Base-by-base conservation (phyloP, 2,329 filamentous ascomycete genomes). In the Fusarium staphyleae region DNA sequence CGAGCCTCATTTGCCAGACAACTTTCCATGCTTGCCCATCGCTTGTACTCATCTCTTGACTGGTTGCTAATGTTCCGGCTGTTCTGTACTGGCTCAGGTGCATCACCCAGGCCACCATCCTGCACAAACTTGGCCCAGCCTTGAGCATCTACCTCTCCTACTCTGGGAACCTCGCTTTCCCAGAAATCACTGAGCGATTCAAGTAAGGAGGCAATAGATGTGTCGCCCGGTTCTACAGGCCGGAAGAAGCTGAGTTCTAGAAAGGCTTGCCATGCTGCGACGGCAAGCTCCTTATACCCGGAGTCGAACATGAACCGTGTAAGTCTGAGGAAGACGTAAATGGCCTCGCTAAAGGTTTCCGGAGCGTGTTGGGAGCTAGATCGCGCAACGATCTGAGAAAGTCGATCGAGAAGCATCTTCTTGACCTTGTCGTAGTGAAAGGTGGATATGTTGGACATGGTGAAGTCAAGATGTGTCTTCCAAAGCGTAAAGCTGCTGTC, bases 181-280 rank as follows among this genome's bases (percentile, higher is more conserved):
- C 95, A 98, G 59, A 95, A 96, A 3, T 87, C 81, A 40, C 83
- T 77, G 56, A 96, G 89, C 0, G 69, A 67, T 3, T 72, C 68
- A 10, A 78, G 33, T 24, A 9, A 24, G 7, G 22, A 8, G 0
- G 60, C 52, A n/a, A 58, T 61, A 10, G 65, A 47, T 2, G 64
- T 60, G 33, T 66, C 39, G n/a, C 65, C 48, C 3, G 74, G 43
- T 5, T 68, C 33, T 4, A 40, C n/a, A 7, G 89, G 86, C 3
- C 78, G 78, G 39, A 85, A 85, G 53, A 91, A 82, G 14, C 84
- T 85, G 45, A 88, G 78, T 67, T 97, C 93, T 0, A 97, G 73
- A 1, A 89, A 66, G 5, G 86, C 89, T 74, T 98, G 93, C 92
- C 93, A 97, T 5, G 88, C 80, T 9, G 87, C 91, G 3, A 90